Evolutionary conservation across 257 asterid species (phyloP), one percentile per base, ranked within the genome.

Genomic region (Scutellaria barbata): DNA sequence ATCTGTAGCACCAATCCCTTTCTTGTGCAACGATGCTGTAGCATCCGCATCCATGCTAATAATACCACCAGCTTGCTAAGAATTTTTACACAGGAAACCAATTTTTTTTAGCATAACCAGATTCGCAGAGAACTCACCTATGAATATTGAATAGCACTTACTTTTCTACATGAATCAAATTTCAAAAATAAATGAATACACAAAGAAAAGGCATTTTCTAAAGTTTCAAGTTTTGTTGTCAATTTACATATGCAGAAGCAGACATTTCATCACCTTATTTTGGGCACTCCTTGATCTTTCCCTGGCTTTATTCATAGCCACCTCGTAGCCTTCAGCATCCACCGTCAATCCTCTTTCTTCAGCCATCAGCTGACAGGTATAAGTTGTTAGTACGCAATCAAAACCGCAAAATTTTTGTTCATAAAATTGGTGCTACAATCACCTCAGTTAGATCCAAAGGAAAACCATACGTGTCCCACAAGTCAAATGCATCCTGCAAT

Each of bases 381-480:
- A 77, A 61, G 48, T 55, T 63, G 59, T 52, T 13, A 77, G 65
- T 76, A 47, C 62, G 72, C 52, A 61, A 73, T 55, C 14, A 59
- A 50, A 50, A 56, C 33, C 37, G 72, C 47, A 52, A 56, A 63
- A 17, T 39, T 64, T 68, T 17, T 50, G 20, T 6, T 14, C 41
- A 16, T 22, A 52, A 52, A 69, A 52, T 60, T 63, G 47, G 66
- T 35, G 56, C 61, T 35, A 37, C 43, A 58, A 55, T 77, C 73
- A 93, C 98, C 97, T 95, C 98, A 75, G 99, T 95, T 74, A 95
- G 88, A 84, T 95, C 99, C 88, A 95, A 78, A 10, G 99, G 99
- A 77, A 95, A 95, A 17, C 99, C 98, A 69, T 79, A 95, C 43
- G 98, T 95, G 81, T 95, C 99, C 99, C 99, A 95, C 81, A 95